Base-by-base conservation (phyloP, 495 filamentous ascomycete species). In the Penicillium crystallinum region DNA sequence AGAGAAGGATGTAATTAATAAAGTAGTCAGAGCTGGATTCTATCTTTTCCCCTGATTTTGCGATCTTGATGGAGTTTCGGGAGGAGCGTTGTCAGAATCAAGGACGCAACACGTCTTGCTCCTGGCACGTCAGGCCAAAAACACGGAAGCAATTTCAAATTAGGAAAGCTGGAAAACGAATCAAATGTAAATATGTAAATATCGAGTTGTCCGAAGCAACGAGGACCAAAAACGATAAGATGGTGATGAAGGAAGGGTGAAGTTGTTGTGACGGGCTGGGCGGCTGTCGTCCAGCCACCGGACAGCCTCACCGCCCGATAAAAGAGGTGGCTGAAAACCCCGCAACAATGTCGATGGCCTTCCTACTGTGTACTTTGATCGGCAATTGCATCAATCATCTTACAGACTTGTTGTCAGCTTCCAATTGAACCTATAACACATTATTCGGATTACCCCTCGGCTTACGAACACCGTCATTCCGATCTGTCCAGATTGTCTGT, bases 231-330 rank as follows among this genome's bases (percentile, higher is more conserved):
- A 50, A 21, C 21, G 54, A 52, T 57, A 34, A 21, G 30, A 34
- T 30, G 46, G 10, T 27, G 30, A 31, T 44, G 52, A 58, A 65
- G 21, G 45, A 58, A 63, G 63, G 63, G 57, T 42, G 56, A 60
- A 46, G 29, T 54, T 46, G 41, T 47, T 49, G 37, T 25, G 35
- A 53, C 54, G 51, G 52, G 56, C 53, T 43, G 54, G 46, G 56
- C 59, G 59, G 49, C 54, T 59, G 49, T 43, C 50, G 56, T 49
- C 61, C 61, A 63, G 59, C 55, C 54, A 57, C 57, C 53, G 22
- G 18, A 18, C 33, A 23, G 10, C 25, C 30, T 54, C 38, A 61
- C 61, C 61, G 61, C 61, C 55, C 52, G 17, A 38, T 33, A 46
- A 52, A 39, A 21, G n/a, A 0, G 40, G 49, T 52, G 49, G 49